Conservation (phyloP, 495 filamentous ascomycete genomes). For the Neurospora sp. region DNA sequence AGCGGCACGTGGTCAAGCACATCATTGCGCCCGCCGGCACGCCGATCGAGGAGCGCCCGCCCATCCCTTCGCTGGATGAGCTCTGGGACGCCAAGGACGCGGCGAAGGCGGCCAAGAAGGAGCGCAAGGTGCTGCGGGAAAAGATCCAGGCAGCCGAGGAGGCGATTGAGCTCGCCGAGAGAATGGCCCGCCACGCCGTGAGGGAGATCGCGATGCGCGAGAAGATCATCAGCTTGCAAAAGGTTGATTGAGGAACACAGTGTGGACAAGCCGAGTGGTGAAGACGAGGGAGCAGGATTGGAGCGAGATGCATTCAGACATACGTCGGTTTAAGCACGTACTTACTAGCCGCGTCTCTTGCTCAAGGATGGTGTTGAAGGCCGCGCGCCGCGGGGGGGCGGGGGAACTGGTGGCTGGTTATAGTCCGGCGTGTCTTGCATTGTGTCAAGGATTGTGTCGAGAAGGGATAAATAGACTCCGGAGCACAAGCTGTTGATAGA, state of each 20-base stretch:
- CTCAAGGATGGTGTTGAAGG: neutral
- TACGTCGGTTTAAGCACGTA: neutral
- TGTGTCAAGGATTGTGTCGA: neutral
- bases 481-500: neutral
- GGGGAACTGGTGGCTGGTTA: neutral
- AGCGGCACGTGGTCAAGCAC: slow-evolving; percentile 65
- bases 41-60: slow-evolving; percentile 49
- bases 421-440: neutral
- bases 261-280: neutral
- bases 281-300: neutral
- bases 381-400: neutral
- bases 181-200: slow-evolving; percentile 3
- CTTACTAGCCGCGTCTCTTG: neutral
- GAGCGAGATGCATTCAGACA: neutral
- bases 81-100: slow-evolving; percentile 37
- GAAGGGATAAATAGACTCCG: neutral
- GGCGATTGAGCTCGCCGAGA: slow-evolving; percentile 9
- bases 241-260: neutral
- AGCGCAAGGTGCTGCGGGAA: slow-evolving; percentile 29
- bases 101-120: slow-evolving; percentile 40
- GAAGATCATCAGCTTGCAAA: slow-evolving; percentile 4
- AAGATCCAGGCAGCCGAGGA: neutral
- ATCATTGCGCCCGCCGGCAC: slow-evolving; percentile 66
- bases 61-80: slow-evolving; percentile 55
- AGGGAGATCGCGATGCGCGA: slow-evolving; percentile 3